Evolutionary conservation across 768 basidiomycete genomes (phyloP), one percentile per base, ranked within the genome.

Genomic region (Tricholoma hemisulphureum): DNA sequence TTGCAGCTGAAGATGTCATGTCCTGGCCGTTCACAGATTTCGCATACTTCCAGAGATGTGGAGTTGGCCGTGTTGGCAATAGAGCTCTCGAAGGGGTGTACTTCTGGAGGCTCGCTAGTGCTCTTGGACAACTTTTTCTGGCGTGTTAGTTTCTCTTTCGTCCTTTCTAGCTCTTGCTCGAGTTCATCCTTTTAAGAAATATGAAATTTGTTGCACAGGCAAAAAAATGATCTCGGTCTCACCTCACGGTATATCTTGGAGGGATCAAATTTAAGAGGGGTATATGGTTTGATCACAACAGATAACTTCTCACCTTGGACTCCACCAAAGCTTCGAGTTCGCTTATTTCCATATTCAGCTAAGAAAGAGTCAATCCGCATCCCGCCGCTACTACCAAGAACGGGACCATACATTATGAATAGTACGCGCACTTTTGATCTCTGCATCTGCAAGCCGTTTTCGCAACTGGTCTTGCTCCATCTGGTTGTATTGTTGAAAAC

Each of bases 321-420:
- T 99, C 96, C n/a, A 98, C 87, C 39, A 99, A 78, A 35, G 88
- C 82, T 71, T 98, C 96, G 18, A 98, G 80, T 69, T 98, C 95
- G 54, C 87, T 85, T 51, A 98, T 89, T 75, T 98, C 94, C 65
- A 93, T 91, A 73, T 92, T 89, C 58, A 95, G 81, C 92, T 95
- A 62, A 39, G 60, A 21, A 51, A 32, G 16, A 60, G 43, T 28
- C 16, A 50, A 7, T 23, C 6, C 14, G 9, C 13, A 13, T 18
- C 6, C n/a, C 41, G n/a, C n/a, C 37, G 29, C 10, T 9, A 16
- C 2, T n/a, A 23, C 52, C 18, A 52, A 28, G 34, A 32, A 51
- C 21, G n/a, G n/a, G n/a, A 10, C 74, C 84, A 41, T 69, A 88
- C 89, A 65, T 88, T 87, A 63, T 89, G 86, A 10, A 81, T 79